Base-by-base conservation (phyloP, 257 asterid species). In the Nemophila menziesii region DNA sequence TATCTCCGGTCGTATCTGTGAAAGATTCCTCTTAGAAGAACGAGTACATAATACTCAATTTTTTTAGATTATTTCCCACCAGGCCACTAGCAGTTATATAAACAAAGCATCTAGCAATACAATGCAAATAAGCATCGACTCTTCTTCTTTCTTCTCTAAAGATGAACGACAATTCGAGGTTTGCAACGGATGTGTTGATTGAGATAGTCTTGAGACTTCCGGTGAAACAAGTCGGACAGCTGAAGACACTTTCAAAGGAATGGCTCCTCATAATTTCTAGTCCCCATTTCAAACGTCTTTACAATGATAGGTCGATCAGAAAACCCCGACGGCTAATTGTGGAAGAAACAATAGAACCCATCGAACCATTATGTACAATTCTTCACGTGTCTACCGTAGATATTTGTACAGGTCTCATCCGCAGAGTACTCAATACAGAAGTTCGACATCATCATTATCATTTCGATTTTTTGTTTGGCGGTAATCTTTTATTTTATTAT, bases 281-380 rank as follows among this genome's bases (percentile, higher is more conserved):
- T 44, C 16, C 52, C 22, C 37, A 27, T 44, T 54, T 54, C 52
- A 54, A 44, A 46, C 33, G 36, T 8, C 22, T 43, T 20, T 33
- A 34, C 43, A 1, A 13, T 6, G 12, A 15, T 8, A 33, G 44
- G 26, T 51, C 24, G 17, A 54, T 34, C 37, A 54, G 41, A 46
- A 33, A 22, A 14, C 22, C 46, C n/a, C 13, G 40, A 1, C 20
- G 8, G 37, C 38, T 46, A n/a, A 8, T 46, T 8, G 52, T 46
- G 13, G 29, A 46, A 39, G 52, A 46, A 46, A 15, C 52, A 8
- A 46, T 39, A 18, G 16, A 21, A 46, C 17, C 29, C 7, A 23
- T 38, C 23, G 1, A 10, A 17, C 52, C 52, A 1, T 16, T 46
- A 16, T 46, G 39, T 46, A 12, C 22, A 26, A 15, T 24, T 26